Evolutionary conservation across 108 stramenopile genomes (phyloP), one percentile per base, ranked within the genome.

Genomic region (Cyclotella distinguenda): DNA sequence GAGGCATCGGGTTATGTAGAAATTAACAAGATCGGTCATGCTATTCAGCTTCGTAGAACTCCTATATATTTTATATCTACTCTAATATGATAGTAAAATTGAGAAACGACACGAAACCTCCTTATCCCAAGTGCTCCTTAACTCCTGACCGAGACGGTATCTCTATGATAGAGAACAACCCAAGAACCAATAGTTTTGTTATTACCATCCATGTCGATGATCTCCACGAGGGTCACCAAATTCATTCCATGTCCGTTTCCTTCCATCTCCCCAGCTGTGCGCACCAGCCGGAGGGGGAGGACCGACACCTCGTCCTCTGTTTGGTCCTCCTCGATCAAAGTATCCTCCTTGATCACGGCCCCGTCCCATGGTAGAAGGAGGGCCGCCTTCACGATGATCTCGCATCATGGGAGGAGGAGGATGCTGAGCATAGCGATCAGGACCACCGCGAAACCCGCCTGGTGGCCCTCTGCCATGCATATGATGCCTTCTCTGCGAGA

Each of bases 191-290:
- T 2, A 16, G 2, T 2, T 2, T 21, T 6, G 28, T 64, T 33
- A 72, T 63, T 63, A 72, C 32, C 71, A 63, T 4, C 71, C 71
- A 57, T 55, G 43, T 13, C 68, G 45, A 22, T 4, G 31, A 33
- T 57, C 59, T 4, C 68, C 58, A 16, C 69, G 44, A 2, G 69
- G 70, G 52, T 65, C 70, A 53, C 56, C 78, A 36, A 58, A 64
- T 46, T 81, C 75, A 40, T 70, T 77, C 31, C 82, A 46, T 1
- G 78, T 70, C n/a, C 78, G 56, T 35, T 81, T 81, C 10, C 73
- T 44, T 11, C 68, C 58, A 23, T 64, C 55, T 22, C 40, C 63
- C 32, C 68, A 72, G 31, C 54, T 63, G 30, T 57, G 56, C 22
- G 46, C 50, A 19, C 64, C 31, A 30, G 33, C 26, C 48, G 52